Percentiles rank a stretch among this genome's conserved stretches.
Conservation (phyloP, 2,329 filamentous ascomycete genomes). For the Talaromyces amestolkiae region DNA sequence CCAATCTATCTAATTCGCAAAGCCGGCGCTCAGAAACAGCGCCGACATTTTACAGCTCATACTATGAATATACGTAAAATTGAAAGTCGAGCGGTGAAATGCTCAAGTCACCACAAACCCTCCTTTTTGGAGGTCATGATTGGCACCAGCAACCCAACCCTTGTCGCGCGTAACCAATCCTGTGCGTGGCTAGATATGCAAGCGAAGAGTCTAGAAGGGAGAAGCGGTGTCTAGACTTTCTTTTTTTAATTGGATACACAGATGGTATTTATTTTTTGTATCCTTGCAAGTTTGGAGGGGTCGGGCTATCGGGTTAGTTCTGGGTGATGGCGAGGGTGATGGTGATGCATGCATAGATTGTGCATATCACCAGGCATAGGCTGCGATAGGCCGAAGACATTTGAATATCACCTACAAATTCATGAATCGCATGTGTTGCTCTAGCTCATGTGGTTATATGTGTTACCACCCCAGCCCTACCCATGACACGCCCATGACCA, state of each 20-base stretch:
- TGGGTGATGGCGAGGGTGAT: neutral
- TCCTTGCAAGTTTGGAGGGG: neutral
- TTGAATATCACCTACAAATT: neutral
- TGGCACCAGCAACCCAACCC: neutral
- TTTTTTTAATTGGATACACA: neutral
- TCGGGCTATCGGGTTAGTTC: neutral
- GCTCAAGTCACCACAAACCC: neutral
- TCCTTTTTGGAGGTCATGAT: neutral
- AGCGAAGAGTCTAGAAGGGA: conserved; percentile 15
- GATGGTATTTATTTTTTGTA: neutral
- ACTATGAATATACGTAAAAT: neutral
- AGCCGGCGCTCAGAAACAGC: neutral
- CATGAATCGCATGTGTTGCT: no score
- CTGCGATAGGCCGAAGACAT: neutral
- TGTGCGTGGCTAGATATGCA: conserved; percentile 6
- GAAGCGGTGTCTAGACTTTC: conserved; percentile 12
- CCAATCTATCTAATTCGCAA: no score
- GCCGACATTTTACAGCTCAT: neutral
- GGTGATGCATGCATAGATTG: neutral
- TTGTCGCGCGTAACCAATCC: conserved; percentile 14
- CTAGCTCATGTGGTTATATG: neutral
- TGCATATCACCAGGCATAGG: neutral
- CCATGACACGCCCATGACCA: neutral
- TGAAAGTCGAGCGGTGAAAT: conserved; percentile 14
- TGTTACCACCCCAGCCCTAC: neutral